Percentiles rank a stretch among this genome's conserved stretches.
These are phyloP conservation scores for Trichophyton verrucosum DNA, from an alignment of 2,329 filamentous ascomycete species.

Conservation along the genomic window DNA sequence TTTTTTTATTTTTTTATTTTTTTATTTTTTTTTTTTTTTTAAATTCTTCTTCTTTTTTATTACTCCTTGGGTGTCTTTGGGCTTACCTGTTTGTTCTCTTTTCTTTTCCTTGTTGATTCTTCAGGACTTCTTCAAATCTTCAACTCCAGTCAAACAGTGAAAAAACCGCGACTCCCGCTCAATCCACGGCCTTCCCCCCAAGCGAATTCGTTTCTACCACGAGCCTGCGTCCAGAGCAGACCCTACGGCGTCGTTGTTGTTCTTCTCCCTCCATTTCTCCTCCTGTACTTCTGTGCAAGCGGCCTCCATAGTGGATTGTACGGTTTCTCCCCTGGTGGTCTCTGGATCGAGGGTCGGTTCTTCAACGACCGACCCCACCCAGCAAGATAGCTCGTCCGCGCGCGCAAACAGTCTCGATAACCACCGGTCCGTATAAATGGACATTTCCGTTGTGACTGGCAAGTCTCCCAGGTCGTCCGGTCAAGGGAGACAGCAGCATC, in stretches of 20 bases:
- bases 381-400: conserved; percentile 7
- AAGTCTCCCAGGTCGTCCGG: conserved; percentile 9
- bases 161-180: neutral
- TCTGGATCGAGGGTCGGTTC: conserved; percentile 10
- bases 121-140: neutral
- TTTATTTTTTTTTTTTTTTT: neutral
- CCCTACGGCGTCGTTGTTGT: neutral
- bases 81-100: conserved; percentile 1
- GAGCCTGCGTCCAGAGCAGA: neutral
- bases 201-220: no score
- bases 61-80: neutral
- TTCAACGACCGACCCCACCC: conserved; percentile 5
- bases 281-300: neutral
- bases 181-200: neutral
- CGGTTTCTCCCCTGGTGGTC: conserved; percentile 1
- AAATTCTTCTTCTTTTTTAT: neutral
- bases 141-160: neutral
- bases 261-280: neutral
- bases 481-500: conserved; percentile 7
- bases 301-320: conserved; percentile 2
- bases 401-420: conserved; percentile 2
- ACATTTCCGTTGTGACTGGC: conserved; percentile 14
- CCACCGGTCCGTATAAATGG: conserved; percentile 10
- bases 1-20: neutral
- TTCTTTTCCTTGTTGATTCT: conserved; percentile 3